Evolutionary conservation across 2,329 filamentous ascomycete species (phyloP).

Genomic region (Sporothrix protearum): DNA sequence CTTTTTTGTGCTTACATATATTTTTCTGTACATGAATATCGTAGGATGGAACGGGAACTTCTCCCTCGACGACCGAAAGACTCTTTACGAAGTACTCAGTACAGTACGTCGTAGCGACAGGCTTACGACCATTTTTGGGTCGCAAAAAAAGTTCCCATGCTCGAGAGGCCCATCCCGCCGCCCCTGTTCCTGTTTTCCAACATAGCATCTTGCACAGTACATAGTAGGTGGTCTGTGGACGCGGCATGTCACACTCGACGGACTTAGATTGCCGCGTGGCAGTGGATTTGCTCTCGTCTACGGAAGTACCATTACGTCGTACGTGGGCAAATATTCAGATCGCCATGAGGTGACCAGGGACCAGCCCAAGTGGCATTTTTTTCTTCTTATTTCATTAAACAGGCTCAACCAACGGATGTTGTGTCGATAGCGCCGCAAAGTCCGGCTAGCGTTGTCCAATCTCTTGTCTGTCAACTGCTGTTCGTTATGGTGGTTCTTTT

Average conservation of each 20-base stretch:
- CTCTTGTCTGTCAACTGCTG: not conserved
- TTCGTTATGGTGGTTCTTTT: not conserved
- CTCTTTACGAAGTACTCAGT: no score
- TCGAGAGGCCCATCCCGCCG: not conserved
- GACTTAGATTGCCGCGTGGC: not conserved
- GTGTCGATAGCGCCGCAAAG: constrained; percentile 6
- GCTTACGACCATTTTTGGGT: not conserved
- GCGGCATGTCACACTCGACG: not conserved
- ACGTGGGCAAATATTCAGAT: not conserved
- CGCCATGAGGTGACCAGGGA: not conserved
- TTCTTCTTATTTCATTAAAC: not conserved
- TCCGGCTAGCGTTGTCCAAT: not conserved
- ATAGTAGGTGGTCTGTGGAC: not conserved
- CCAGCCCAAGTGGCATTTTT: not conserved
- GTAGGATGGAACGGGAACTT: not conserved
- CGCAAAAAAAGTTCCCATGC: not conserved
- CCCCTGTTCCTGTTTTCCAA: not conserved
- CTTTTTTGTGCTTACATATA: not conserved
- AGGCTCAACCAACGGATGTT: not conserved
- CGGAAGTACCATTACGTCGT: not conserved
- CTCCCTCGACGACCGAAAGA: not conserved
- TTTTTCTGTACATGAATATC: no score
- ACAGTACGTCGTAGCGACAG: not conserved
- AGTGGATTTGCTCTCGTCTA: not conserved
- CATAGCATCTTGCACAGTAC: no score